phyloP scores from a whole-genome alignment of 2,329 filamentous ascomycete genomes.

The Anthostomella pinea region DNA sequence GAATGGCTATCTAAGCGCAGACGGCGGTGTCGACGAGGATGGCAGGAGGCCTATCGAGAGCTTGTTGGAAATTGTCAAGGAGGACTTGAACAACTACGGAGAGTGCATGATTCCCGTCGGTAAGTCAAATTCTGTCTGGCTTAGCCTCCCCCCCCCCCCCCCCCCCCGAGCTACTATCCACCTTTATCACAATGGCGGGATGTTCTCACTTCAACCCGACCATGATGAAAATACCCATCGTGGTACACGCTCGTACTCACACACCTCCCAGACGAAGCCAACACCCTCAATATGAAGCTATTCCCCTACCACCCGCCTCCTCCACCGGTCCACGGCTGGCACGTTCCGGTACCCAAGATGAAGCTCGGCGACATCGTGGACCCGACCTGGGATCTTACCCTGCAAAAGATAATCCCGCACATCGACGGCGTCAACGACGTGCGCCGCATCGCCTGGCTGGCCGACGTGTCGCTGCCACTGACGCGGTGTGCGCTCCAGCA shows the following conservation, averaged over 20 bases:
- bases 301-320: slow-evolving; percentile 81
- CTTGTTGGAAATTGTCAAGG: slow-evolving; percentile 73
- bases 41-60: slow-evolving; percentile 73
- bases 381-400: slow-evolving; percentile 71
- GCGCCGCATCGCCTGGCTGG: slow-evolving; percentile 77
- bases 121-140: slow-evolving; percentile 45
- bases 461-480: slow-evolving; percentile 82
- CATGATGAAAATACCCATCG: too few species aligned
- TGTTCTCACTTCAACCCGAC: too few species aligned
- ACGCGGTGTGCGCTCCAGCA: slow-evolving; percentile 85
- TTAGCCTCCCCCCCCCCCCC: not conserved
- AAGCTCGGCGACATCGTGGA: slow-evolving; percentile 63
- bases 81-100: slow-evolving; percentile 94
- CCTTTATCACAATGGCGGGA: too few species aligned
- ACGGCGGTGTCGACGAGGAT: slow-evolving; percentile 39
- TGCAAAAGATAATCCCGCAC: slow-evolving; percentile 75
- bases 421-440: slow-evolving; percentile 92
- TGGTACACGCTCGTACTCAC: too few species aligned
- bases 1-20: slow-evolving; percentile 69
- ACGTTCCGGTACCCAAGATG: slow-evolving; percentile 78
- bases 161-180: too few species aligned
- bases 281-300: slow-evolving; percentile 94
- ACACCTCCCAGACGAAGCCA: slow-evolving; percentile 68
- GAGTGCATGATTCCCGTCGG: slow-evolving; percentile 98
- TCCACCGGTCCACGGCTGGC: slow-evolving; percentile 77